Percentiles rank a stretch among this genome's conserved stretches.
These are phyloP conservation scores for Pythium scleroteichum DNA, from an alignment of 352 stramenopile genomes.

Conservation along the genomic window DNA sequence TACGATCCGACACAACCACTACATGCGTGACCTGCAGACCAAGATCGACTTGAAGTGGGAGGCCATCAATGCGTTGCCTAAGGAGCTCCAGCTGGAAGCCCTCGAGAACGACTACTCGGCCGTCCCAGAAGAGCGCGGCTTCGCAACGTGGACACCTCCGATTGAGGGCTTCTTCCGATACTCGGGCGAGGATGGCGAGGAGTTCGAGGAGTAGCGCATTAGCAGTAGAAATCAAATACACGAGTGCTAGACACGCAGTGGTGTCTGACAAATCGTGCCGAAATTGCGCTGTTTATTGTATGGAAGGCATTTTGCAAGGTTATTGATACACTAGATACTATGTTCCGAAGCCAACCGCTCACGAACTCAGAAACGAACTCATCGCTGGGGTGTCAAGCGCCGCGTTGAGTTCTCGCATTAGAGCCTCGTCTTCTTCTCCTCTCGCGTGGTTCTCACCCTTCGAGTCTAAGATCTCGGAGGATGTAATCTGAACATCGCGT, in stretches of 20 bases:
- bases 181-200: slow-evolving; percentile 60
- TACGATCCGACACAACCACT: slow-evolving; percentile 84
- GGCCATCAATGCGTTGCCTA: slow-evolving; percentile 85
- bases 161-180: slow-evolving; percentile 87
- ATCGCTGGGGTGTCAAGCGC: slow-evolving; percentile 13
- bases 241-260: background rate
- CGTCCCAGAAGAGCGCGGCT: slow-evolving; percentile 62
- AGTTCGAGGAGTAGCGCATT: slow-evolving; percentile 27
- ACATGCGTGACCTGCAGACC: slow-evolving; percentile 87
- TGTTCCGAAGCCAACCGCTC: background rate
- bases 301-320: background rate
- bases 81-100: slow-evolving; percentile 77
- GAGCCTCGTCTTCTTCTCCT: slow-evolving; percentile 16
- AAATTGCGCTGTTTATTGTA: too few relatives aligned
- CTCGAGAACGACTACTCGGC: slow-evolving; percentile 66
- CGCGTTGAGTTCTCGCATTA: slow-evolving; percentile 22
- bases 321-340: slow-evolving; percentile 19
- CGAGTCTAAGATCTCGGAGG: background rate
- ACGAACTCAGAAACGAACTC: slow-evolving; percentile 1
- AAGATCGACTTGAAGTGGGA: slow-evolving; percentile 93
- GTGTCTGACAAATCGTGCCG: background rate
- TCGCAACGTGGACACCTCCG: slow-evolving; percentile 87
- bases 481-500: background rate
- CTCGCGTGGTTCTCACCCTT: background rate
- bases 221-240: slow-evolving; percentile 22